Percentiles rank a stretch among this genome's conserved stretches.
These are phyloP conservation scores for Ustilago cynodontis DNA, from an alignment of 1,284 basidiomycete species.

Conservation along the genomic window DNA sequence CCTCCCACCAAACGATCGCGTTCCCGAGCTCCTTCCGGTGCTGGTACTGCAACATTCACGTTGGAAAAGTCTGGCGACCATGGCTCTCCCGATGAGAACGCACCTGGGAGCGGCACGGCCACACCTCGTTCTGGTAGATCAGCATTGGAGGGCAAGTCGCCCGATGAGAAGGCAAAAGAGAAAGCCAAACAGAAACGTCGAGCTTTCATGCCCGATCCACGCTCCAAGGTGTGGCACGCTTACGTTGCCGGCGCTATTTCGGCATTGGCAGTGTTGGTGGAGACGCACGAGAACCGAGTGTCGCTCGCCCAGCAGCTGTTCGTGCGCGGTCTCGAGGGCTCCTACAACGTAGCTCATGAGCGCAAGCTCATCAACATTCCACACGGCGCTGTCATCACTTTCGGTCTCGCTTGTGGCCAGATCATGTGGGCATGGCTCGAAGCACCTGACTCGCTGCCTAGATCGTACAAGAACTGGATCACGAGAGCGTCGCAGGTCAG, in stretches of 20 bases:
- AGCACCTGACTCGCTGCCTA: conserved; percentile 54
- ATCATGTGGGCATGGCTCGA: conserved; percentile 83
- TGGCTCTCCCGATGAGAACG: conserved; percentile 24
- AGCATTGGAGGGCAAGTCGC: conserved; percentile 54
- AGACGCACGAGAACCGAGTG: conserved; percentile 78
- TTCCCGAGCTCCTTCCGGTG: conserved; percentile 23
- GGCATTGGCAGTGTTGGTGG: conserved; percentile 83
- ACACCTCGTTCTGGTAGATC: conserved; percentile 56
- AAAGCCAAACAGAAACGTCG: conserved; percentile 58
- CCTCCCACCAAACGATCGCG: conserved; percentile 34
- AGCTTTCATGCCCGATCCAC: conserved; percentile 64
- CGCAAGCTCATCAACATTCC: conserved; percentile 78
- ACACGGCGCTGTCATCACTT: conserved; percentile 85
- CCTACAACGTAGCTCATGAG: conserved; percentile 80
- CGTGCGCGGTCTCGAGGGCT: conserved; percentile 83
- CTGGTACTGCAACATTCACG: conserved; percentile 5
- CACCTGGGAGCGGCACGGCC: conserved; percentile 37
- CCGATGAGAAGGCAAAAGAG: conserved; percentile 48
- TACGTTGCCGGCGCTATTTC: conserved; percentile 86
- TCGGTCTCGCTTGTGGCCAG: conserved; percentile 85
- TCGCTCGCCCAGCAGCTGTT: conserved; percentile 91
- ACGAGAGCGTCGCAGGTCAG: conserved; percentile 60
- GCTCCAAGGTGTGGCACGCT: conserved; percentile 81
- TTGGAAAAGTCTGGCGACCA: conserved; percentile 20
- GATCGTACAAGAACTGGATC: conserved; percentile 64